phyloP scores from a whole-genome alignment of 208 protist species.

The Leishmania turanica region DNA sequence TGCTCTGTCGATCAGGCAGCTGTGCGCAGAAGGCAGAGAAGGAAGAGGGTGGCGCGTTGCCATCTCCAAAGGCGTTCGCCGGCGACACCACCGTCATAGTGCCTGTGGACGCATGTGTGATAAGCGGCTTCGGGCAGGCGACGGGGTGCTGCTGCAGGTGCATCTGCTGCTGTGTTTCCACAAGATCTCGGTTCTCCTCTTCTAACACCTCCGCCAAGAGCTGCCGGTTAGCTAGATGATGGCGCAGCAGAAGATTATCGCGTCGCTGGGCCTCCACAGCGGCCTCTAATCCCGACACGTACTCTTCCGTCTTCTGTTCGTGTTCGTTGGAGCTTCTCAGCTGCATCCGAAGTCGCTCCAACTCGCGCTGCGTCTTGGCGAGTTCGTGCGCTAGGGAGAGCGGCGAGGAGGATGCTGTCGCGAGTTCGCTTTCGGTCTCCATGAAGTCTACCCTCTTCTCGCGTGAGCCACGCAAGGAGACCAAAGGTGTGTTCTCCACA shows the following conservation, averaged over 20 bases:
- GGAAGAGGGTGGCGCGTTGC: background rate
- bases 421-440: background rate
- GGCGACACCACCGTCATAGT: constrained; percentile 3
- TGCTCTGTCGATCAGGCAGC: background rate
- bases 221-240: constrained; percentile 19
- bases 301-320: background rate
- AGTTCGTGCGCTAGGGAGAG: background rate
- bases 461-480: background rate
- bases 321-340: background rate
- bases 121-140: background rate
- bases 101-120: constrained; percentile 11
- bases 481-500: background rate
- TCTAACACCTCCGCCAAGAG: constrained; percentile 19
- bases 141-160: background rate
- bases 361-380: background rate
- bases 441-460: background rate
- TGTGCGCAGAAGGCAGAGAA: background rate
- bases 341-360: background rate
- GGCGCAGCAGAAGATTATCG: constrained; percentile 13
- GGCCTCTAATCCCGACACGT: constrained; percentile 2
- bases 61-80: background rate
- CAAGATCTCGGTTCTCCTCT: constrained; percentile 8
- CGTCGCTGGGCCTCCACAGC: constrained; percentile 10
- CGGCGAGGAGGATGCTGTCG: background rate
- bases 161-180: constrained; percentile 1